Evolutionary conservation across 2,329 filamentous ascomycete species (phyloP).

Genomic region (Fusarium praegraminearum): DNA sequence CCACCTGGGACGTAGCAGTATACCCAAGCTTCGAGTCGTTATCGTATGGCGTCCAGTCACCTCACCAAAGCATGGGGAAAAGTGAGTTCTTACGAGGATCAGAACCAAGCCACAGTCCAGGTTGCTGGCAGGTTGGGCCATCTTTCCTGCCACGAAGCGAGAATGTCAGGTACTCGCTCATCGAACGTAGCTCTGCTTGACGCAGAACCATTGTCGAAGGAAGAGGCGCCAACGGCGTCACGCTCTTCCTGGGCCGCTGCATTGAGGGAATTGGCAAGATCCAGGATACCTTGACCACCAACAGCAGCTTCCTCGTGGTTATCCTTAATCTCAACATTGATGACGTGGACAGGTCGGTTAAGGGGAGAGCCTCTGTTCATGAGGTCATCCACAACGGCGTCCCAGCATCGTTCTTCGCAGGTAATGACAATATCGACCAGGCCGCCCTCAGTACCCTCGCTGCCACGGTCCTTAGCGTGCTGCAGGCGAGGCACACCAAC

Average conservation of each 20-base stretch:
- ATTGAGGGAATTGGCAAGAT: slow-evolving; percentile 88
- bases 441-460: slow-evolving; percentile 84
- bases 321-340: slow-evolving; percentile 98
- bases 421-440: slow-evolving; percentile 96
- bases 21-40: background rate
- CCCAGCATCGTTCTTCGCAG: slow-evolving; percentile 98
- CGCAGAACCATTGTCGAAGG: slow-evolving; percentile 77
- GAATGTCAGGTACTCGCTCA: slow-evolving; percentile 89
- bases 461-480: slow-evolving; percentile 80
- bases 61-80: background rate
- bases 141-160: slow-evolving; percentile 92
- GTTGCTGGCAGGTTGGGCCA: slow-evolving; percentile 92
- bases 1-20: background rate
- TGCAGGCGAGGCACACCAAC: slow-evolving; percentile 86
- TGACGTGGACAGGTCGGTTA: slow-evolving; percentile 94
- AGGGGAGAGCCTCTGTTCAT: slow-evolving; percentile 85
- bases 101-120: slow-evolving; percentile 98
- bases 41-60: background rate
- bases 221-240: slow-evolving; percentile 69
- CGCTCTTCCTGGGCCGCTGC: slow-evolving; percentile 82
- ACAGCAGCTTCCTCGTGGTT: slow-evolving; percentile 97
- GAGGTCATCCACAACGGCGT: slow-evolving; percentile 94
- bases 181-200: slow-evolving; percentile 83
- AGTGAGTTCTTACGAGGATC: slow-evolving; percentile 32
- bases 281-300: slow-evolving; percentile 90